Base-by-base conservation (phyloP, 2,329 filamentous ascomycete genomes). In the Pezicula rhizophila region DNA sequence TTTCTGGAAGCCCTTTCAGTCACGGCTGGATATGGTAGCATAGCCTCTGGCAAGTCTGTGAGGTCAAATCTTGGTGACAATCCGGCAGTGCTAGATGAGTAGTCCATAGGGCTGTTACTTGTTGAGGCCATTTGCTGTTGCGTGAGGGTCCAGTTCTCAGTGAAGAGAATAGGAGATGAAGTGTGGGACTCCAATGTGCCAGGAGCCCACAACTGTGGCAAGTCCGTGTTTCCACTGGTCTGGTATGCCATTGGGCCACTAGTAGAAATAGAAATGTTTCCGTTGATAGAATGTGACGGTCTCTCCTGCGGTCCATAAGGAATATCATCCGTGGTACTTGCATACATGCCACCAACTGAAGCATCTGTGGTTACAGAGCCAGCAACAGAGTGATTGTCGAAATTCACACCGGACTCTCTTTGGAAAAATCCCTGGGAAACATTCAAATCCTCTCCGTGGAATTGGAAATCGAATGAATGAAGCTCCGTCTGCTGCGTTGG, bases 401-500 rank as follows among this genome's bases (percentile, higher is more conserved):
- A 47, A 46, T 52, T 52, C 35, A 55, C 43, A 47, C 45, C 53
- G 42, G 55, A 57, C 50, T 53, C 49, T 45, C 52, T 57, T 35
- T 62, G 57, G 50, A 57, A 58, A 17, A 52, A 52, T 14, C 56
- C 20, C 28, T 60, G 49, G 45, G 49, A 46, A 31, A 42, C 55
- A 5, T 57, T 34, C 20, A 59, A 46, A 40, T 63, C 61, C 52
- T 62, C 60, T 46, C 51, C 57, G 35, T 52, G 52, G 49, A 57
- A 63, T 44, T 51, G 50, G 46, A 58, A 65, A 31, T 61, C 56
- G 55, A 57, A 60, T 33, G 54, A 47, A 42, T 56, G 59, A 20
- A 60, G 42, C 41, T 65, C 62, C 54, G 60, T 57, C 41, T 59
- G 57, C 46, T 56, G 58, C 23, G 56, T 59, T 25, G 59, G 56